These are phyloP conservation scores for Coemansia sp. DNA, from an alignment of 192 early-diverging fungal species.

Conservation along the genomic window DNA sequence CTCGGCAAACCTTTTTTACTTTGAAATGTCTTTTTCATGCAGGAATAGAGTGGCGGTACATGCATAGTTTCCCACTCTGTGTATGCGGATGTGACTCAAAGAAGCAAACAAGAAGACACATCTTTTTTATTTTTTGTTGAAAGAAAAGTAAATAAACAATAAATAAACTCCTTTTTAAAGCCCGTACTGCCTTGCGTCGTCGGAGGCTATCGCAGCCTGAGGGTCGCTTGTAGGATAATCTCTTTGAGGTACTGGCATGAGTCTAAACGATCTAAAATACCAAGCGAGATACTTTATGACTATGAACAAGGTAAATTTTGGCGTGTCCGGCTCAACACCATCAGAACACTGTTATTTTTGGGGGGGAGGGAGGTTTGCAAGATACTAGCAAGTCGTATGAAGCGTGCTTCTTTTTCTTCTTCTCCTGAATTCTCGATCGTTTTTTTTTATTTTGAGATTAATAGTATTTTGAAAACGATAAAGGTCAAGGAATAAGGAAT, in stretches of 20 bases:
- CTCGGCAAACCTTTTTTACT: neutral
- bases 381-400: neutral
- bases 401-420: neutral
- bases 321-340: neutral
- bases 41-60: neutral
- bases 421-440: neutral
- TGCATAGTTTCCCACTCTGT: neutral
- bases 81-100: neutral
- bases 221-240: conserved; percentile 40
- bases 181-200: conserved; percentile 37
- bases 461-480: neutral
- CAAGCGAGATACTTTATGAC: neutral
- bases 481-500: neutral
- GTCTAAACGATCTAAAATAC: neutral
- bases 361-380: neutral
- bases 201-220: conserved; percentile 26
- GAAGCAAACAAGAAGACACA: neutral
- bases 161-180: neutral
- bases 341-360: neutral
- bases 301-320: neutral
- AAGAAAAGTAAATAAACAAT: neutral
- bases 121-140: neutral
- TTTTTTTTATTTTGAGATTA: neutral
- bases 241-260: conserved; percentile 3
- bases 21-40: conserved; percentile 1